phyloP scores from a whole-genome alignment of 2,329 filamentous ascomycete species.

The Hymenoscyphus linearis region DNA sequence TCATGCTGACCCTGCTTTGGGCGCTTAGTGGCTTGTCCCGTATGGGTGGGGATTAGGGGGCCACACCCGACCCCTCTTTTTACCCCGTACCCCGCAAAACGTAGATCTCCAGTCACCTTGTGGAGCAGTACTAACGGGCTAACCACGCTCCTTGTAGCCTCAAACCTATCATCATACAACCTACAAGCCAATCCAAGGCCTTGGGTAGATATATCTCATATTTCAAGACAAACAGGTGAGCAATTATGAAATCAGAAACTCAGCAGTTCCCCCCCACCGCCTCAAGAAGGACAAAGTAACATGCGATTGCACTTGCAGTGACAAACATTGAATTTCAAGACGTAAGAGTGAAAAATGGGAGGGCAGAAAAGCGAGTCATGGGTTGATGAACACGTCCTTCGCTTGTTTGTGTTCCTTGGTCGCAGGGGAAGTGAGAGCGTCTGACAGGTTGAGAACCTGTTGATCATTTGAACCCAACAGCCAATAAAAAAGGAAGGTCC shows the following conservation, averaged over 20 bases:
- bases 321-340: neutral
- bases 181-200: neutral
- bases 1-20: neutral
- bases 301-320: neutral
- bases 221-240: neutral
- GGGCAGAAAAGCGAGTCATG: neutral
- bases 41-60: neutral
- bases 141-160: neutral
- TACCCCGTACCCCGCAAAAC: neutral
- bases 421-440: neutral
- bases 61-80: neutral
- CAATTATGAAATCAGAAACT: neutral
- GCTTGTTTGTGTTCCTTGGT: neutral
- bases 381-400: neutral
- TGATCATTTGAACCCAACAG: neutral
- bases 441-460: neutral
- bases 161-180: neutral
- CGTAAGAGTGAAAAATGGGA: neutral
- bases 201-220: neutral
- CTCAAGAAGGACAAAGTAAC: neutral
- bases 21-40: neutral
- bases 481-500: neutral
- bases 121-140: neutral
- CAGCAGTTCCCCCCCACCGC: neutral
- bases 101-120: neutral